phyloP scores from a whole-genome alignment of 306 rosid genomes.

The Fragaria nilgerrensis region DNA sequence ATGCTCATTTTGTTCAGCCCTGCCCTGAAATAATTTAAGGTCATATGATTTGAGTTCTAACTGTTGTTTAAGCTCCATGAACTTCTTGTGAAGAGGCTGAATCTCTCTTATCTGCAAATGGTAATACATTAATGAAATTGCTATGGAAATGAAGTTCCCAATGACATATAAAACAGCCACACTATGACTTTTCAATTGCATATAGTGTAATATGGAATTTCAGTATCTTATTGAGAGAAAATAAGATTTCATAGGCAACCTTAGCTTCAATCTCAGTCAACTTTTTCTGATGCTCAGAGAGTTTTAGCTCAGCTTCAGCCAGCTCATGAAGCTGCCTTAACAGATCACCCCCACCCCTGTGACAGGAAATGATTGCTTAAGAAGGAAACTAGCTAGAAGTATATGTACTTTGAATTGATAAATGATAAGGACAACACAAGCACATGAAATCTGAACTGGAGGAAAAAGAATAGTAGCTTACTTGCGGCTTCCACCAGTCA shows the following conservation, averaged over 20 bases:
- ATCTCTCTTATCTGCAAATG: conserved; percentile 68
- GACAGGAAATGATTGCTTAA: conserved; percentile 26
- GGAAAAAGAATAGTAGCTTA: conserved; percentile 39
- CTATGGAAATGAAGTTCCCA: background rate
- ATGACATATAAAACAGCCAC: background rate
- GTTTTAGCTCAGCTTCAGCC: conserved; percentile 70
- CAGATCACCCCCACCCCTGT: conserved; percentile 88
- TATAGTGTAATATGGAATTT: background rate
- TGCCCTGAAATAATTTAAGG: conserved; percentile 76
- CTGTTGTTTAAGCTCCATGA: conserved; percentile 61
- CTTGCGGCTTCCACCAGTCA: conserved; percentile 99
- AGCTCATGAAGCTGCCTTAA: conserved; percentile 76
- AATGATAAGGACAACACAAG: conserved; percentile 5
- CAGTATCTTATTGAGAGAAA: background rate
- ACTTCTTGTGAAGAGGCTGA: conserved; percentile 74
- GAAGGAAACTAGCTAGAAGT: conserved; percentile 22
- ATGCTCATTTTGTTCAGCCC: conserved; percentile 96
- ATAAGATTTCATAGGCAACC: conserved; percentile 43
- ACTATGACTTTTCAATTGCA: background rate
- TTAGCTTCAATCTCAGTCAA: conserved; percentile 64
- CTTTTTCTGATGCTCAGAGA: conserved; percentile 61
- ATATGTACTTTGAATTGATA: background rate
- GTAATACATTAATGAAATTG: background rate
- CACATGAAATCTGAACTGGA: conserved; percentile 19
- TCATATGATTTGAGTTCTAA: conserved; percentile 80